Evolutionary conservation across 805 yeast species (phyloP).

Genomic region (Starmerella gropengiesseri): DNA sequence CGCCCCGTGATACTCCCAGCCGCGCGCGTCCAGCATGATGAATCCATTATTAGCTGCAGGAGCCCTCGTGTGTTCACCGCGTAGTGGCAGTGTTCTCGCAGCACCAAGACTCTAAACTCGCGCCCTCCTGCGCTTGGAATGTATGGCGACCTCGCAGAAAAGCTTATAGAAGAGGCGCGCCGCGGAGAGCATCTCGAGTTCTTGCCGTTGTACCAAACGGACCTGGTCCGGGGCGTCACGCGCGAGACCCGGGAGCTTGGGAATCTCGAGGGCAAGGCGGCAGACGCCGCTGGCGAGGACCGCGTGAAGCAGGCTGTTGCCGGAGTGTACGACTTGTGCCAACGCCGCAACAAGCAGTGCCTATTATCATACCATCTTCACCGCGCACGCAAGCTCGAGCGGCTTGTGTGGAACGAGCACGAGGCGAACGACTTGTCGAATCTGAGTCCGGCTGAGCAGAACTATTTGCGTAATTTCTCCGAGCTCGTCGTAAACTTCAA

Average conservation of each 20-base stretch:
- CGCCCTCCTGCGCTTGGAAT: slow-evolving; percentile 37
- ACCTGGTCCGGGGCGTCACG: slow-evolving; percentile 53
- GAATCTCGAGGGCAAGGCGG: slow-evolving; percentile 41
- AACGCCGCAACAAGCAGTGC: slow-evolving; percentile 85
- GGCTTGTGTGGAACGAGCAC: slow-evolving; percentile 53
- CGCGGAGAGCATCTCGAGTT: slow-evolving; percentile 55
- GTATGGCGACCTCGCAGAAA: slow-evolving; percentile 84
- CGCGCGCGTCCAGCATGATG: too few relatives aligned
- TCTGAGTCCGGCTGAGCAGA: slow-evolving; percentile 70
- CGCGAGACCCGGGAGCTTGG: slow-evolving; percentile 48
- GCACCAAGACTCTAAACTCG: too few relatives aligned
- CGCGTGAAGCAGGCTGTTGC: slow-evolving; percentile 30
- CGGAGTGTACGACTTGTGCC: slow-evolving; percentile 60
- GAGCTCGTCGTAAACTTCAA: slow-evolving; percentile 66
- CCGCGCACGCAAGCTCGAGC: slow-evolving; percentile 57
- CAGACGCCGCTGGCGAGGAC: slow-evolving; percentile 36
- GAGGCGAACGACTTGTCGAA: slow-evolving; percentile 31
- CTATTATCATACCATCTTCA: slow-evolving; percentile 69
- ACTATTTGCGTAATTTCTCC: slow-evolving; percentile 59
- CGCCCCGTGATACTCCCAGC: too few relatives aligned
- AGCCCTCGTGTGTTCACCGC: too few relatives aligned
- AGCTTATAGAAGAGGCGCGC: slow-evolving; percentile 76
- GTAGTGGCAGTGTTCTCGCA: too few relatives aligned
- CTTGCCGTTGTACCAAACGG: slow-evolving; percentile 62
- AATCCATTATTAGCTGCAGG: too few relatives aligned